These are phyloP conservation scores for Asterella californica DNA, from an alignment of 225 moss, liverwort and hornwort species.

Conservation along the genomic window DNA sequence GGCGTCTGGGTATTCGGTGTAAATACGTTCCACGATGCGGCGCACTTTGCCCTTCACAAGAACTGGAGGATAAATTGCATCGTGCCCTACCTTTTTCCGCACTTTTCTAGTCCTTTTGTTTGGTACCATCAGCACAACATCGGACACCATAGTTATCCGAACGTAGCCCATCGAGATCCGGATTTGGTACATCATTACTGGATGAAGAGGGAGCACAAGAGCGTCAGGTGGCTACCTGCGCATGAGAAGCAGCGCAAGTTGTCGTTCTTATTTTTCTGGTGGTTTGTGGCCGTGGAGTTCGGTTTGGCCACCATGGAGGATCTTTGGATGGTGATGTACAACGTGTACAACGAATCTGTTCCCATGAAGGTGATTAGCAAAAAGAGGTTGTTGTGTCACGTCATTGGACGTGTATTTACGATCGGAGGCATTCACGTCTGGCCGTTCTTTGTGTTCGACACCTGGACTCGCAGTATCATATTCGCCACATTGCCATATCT, in stretches of 20 bases:
- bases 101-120: slow-evolving; percentile 38
- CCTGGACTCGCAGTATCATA: slow-evolving; percentile 19
- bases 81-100: slow-evolving; percentile 36
- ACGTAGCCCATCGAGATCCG: slow-evolving; percentile 39
- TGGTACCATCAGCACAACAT: slow-evolving; percentile 47
- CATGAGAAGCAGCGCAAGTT: slow-evolving; percentile 31
- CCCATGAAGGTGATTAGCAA: slow-evolving; percentile 41
- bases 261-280: slow-evolving; percentile 27
- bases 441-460: slow-evolving; percentile 37
- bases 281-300: slow-evolving; percentile 37
- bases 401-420: slow-evolving; percentile 26
- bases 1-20: slow-evolving; percentile 31
- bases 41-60: slow-evolving; percentile 38
- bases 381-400: slow-evolving; percentile 16
- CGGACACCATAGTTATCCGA: slow-evolving; percentile 45
- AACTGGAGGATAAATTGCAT: slow-evolving; percentile 40
- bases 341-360: slow-evolving; percentile 42
- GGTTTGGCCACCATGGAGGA: slow-evolving; percentile 40
- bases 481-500: slow-evolving; percentile 34
- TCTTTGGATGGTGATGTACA: slow-evolving; percentile 39
- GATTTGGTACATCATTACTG: slow-evolving; percentile 40
- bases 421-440: slow-evolving; percentile 28
- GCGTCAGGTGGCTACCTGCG: slow-evolving; percentile 34
- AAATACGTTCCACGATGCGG: slow-evolving; percentile 40
- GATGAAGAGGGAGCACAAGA: slow-evolving; percentile 44